phyloP scores from a whole-genome alignment of 1,284 basidiomycete species.

The Tilletiopsis washingtonensis region DNA sequence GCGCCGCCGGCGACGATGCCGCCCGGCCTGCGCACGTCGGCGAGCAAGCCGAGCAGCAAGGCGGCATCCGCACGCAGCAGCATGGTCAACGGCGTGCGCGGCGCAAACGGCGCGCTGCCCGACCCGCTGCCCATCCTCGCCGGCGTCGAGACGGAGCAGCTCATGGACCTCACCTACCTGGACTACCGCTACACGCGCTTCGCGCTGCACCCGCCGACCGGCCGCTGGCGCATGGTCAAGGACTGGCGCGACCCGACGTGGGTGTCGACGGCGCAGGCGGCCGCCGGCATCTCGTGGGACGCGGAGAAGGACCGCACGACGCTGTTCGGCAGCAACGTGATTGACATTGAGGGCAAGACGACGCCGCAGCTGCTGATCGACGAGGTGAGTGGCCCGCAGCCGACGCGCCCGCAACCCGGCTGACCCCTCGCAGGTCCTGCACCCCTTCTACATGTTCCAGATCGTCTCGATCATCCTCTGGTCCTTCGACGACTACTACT shows the following conservation, averaged over 20 bases:
- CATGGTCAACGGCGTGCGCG: constrained; percentile 19
- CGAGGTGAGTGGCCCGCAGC: constrained; percentile 45
- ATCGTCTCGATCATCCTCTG: constrained; percentile 89
- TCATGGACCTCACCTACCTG: constrained; percentile 48
- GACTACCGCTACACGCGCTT: constrained; percentile 80
- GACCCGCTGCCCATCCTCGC: constrained; percentile 22
- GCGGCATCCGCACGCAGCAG: constrained; percentile 19
- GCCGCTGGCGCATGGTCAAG: constrained; percentile 71
- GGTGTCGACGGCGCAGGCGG: constrained; percentile 54
- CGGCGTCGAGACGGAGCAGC: constrained; percentile 37
- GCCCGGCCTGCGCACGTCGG: constrained; percentile 11
- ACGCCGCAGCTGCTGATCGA: constrained; percentile 75
- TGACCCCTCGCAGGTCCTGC: constrained; percentile 10
- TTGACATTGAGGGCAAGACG: constrained; percentile 85
- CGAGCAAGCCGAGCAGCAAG: no score
- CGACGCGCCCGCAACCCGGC: not conserved
- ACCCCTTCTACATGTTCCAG: constrained; percentile 68
- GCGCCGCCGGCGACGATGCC: constrained; percentile 13
- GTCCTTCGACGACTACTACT: constrained; percentile 83
- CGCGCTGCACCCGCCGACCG: constrained; percentile 73
- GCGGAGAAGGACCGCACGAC: constrained; percentile 45
- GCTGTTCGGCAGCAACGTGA: constrained; percentile 78
- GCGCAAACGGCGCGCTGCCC: constrained; percentile 1
- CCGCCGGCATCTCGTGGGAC: constrained; percentile 30
- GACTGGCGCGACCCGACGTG: constrained; percentile 86